Percentiles rank a stretch among this genome's conserved stretches.
Conservation (phyloP, 768 basidiomycete genomes). For the Trametes cingulata region DNA sequence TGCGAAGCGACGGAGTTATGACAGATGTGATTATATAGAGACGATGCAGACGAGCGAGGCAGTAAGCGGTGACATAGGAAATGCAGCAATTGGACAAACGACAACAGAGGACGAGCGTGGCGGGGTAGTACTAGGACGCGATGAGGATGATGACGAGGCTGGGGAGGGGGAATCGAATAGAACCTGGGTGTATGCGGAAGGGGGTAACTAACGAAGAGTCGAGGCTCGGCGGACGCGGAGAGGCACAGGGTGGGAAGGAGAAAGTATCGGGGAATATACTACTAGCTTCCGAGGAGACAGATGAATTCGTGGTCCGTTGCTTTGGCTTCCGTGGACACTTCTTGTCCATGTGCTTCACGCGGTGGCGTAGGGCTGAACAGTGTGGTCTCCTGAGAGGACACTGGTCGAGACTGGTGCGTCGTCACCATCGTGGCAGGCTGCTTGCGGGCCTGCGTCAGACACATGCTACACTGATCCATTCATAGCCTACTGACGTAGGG, state of each 20-base stretch:
- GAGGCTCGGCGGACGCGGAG: slow-evolving; percentile 2
- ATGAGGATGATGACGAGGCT: slow-evolving; percentile 6
- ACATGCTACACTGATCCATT: neutral
- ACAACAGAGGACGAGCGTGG: slow-evolving; percentile 22
- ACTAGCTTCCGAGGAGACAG: slow-evolving; percentile 18
- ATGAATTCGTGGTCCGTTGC: slow-evolving; percentile 16
- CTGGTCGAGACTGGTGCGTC: slow-evolving; percentile 4
- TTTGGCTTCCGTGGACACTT: slow-evolving; percentile 14
- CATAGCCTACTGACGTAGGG: slow-evolving; percentile 5
- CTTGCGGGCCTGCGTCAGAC: neutral
- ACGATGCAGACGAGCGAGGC: slow-evolving; percentile 22
- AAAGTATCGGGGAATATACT: slow-evolving; percentile 17
- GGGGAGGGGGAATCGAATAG: neutral
- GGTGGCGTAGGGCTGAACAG: slow-evolving; percentile 5
- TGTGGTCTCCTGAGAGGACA: slow-evolving; percentile 14
- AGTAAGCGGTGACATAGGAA: slow-evolving; percentile 23
- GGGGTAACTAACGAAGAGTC: slow-evolving; percentile 20
- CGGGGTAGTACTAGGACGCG: slow-evolving; percentile 18
- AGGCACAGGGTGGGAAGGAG: neutral
- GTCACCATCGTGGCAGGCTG: slow-evolving; percentile 10
- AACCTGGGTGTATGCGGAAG: neutral
- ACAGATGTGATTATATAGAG: slow-evolving; percentile 22
- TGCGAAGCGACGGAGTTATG: slow-evolving; percentile 17
- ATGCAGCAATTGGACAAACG: slow-evolving; percentile 25
- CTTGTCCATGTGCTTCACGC: slow-evolving; percentile 18